These are phyloP conservation scores for Fonsecaea pugnacius DNA, from an alignment of 2,329 filamentous ascomycete species.

Conservation along the genomic window DNA sequence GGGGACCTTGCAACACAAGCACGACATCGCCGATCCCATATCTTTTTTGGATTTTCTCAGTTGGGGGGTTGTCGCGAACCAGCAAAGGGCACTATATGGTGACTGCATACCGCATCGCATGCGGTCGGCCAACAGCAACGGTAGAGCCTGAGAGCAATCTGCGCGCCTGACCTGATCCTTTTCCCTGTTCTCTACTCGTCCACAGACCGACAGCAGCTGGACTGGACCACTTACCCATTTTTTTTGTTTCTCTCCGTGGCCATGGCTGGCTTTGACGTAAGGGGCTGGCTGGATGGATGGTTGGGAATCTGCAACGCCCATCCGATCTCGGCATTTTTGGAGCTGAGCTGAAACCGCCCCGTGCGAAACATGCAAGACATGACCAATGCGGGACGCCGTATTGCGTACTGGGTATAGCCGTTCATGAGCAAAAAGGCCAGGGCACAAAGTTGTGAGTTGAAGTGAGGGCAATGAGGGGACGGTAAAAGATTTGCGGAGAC, in stretches of 20 bases:
- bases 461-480: neutral
- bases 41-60: constrained; percentile 1
- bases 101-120: constrained; percentile 15
- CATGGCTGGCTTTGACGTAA: constrained; percentile 3
- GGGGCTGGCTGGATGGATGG: neutral
- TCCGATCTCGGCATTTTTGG: neutral
- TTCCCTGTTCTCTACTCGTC: neutral
- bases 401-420: too few relatives aligned
- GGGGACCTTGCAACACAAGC: neutral
- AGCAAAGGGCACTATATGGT: constrained; percentile 13
- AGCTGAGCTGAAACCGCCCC: neutral
- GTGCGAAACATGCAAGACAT: neutral
- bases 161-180: neutral
- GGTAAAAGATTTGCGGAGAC: neutral
- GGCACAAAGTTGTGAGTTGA: neutral
- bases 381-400: neutral
- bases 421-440: too few relatives aligned
- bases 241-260: neutral
- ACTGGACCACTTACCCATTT: neutral
- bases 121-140: neutral
- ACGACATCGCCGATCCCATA: neutral
- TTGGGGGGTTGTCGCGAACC: neutral
- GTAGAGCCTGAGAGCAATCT: neutral
- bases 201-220: neutral
- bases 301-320: neutral